Conservation (phyloP, 768 basidiomycete species). For the Mycena maculata region DNA sequence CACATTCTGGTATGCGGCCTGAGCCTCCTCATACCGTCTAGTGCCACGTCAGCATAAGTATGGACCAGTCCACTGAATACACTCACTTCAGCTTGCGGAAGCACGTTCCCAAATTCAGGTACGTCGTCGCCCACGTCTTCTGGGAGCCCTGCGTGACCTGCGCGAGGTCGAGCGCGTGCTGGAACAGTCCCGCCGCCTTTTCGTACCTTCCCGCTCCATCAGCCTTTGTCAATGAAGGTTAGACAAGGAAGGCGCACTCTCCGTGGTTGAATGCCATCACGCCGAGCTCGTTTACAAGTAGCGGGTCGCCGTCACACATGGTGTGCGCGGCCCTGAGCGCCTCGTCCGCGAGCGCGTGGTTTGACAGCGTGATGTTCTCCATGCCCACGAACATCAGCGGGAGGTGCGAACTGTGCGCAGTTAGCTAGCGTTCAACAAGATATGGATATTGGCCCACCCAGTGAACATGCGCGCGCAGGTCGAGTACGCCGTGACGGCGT, state of each 20-base stretch:
- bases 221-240: conserved; percentile 3
- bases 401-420: conserved; percentile 81
- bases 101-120: conserved; percentile 93
- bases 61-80: background rate
- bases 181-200: conserved; percentile 76
- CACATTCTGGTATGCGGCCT: conserved; percentile 79
- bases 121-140: conserved; percentile 88
- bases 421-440: background rate
- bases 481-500: conserved; percentile 98
- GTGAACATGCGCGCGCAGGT: conserved; percentile 96
- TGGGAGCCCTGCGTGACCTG: conserved; percentile 88
- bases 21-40: conserved; percentile 73
- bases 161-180: conserved; percentile 82
- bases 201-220: conserved; percentile 65
- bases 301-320: conserved; percentile 89
- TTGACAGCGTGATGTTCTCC: conserved; percentile 95
- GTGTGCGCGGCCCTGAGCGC: conserved; percentile 84
- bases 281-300: conserved; percentile 92
- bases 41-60: conserved; percentile 8
- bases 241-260: conserved; percentile 57
- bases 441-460: conserved; percentile 66
- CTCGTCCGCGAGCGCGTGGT: conserved; percentile 85
- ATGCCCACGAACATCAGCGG: conserved; percentile 97
- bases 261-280: conserved; percentile 92
- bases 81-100: conserved; percentile 82